phyloP scores from a whole-genome alignment of 192 early-diverging fungal species.

The Coemansia javaensis region DNA sequence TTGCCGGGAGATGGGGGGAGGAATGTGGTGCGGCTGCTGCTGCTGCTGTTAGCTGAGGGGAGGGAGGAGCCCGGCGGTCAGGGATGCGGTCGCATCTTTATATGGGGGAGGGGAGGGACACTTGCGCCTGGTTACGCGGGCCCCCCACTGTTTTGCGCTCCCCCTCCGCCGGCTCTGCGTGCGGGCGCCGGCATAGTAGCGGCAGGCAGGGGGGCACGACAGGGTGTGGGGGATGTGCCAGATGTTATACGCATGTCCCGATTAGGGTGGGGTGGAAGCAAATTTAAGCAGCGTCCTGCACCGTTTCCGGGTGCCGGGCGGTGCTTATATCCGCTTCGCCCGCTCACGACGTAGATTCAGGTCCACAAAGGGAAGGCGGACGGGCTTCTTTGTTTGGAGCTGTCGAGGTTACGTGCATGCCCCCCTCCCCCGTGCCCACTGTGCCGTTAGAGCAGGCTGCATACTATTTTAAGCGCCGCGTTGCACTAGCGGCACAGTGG shows the following conservation, averaged over 20 bases:
- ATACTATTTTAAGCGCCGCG: too few relatives aligned
- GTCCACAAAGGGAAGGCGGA: neutral
- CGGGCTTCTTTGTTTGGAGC: neutral
- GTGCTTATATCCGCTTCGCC: neutral
- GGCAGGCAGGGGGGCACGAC: too few relatives aligned
- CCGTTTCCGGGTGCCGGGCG: constrained; percentile 1
- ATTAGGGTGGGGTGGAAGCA: constrained; percentile 9
- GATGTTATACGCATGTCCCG: constrained; percentile 1
- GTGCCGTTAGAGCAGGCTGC: too few relatives aligned
- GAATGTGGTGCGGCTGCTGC: neutral
- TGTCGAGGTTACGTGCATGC: too few relatives aligned
- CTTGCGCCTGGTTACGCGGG: too few relatives aligned
- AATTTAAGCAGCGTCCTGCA: constrained; percentile 43
- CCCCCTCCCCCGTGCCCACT: too few relatives aligned
- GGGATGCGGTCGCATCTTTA: neutral
- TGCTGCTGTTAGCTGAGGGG: too few relatives aligned
- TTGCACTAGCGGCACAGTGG: neutral
- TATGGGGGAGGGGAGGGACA: neutral
- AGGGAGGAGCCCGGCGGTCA: neutral
- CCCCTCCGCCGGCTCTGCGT: too few relatives aligned
- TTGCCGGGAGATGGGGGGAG: constrained; percentile 1
- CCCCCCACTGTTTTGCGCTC: too few relatives aligned
- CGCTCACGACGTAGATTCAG: too few relatives aligned
- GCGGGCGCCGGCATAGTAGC: too few relatives aligned
- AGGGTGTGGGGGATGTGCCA: constrained; percentile 1